These are phyloP conservation scores for Aspergillus conjunctus DNA, from an alignment of 495 filamentous ascomycete genomes.

Conservation along the genomic window DNA sequence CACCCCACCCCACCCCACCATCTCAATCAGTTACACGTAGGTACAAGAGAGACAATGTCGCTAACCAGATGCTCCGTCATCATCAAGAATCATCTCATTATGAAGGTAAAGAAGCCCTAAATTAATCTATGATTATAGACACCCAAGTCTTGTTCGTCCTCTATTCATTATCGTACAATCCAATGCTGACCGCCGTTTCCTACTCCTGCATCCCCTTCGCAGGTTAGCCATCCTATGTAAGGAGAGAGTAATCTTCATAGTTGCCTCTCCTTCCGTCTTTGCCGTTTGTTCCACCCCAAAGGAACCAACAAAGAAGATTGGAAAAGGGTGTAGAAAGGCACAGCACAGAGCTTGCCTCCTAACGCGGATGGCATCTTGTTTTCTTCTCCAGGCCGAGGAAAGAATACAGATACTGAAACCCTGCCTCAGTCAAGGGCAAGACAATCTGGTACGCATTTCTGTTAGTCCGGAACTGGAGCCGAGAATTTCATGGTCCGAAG, in stretches of 20 bases:
- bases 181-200: not conserved
- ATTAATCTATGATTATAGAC: not conserved
- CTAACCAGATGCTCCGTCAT: not conserved
- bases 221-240: not conserved
- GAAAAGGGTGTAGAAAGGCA: not conserved
- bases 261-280: not conserved
- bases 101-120: constrained; percentile 1
- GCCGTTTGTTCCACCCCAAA: not conserved
- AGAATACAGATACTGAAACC: not conserved
- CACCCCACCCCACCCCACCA: no score
- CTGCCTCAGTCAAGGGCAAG: not conserved
- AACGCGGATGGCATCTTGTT: constrained; percentile 4
- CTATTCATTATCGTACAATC: constrained; percentile 1
- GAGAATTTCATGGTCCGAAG: not conserved
- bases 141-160: not conserved
- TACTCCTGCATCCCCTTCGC: not conserved
- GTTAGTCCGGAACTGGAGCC: not conserved
- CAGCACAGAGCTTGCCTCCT: constrained; percentile 5
- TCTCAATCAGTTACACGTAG: no score
- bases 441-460: not conserved
- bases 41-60: no score
- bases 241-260: not conserved
- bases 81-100: not conserved
- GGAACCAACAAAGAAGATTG: constrained; percentile 4
- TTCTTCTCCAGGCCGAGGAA: constrained; percentile 1